Percentiles rank a stretch among this genome's conserved stretches.
phyloP scores from a whole-genome alignment of 768 basidiomycete species.

The Tylopilus vinaceipallidus region DNA sequence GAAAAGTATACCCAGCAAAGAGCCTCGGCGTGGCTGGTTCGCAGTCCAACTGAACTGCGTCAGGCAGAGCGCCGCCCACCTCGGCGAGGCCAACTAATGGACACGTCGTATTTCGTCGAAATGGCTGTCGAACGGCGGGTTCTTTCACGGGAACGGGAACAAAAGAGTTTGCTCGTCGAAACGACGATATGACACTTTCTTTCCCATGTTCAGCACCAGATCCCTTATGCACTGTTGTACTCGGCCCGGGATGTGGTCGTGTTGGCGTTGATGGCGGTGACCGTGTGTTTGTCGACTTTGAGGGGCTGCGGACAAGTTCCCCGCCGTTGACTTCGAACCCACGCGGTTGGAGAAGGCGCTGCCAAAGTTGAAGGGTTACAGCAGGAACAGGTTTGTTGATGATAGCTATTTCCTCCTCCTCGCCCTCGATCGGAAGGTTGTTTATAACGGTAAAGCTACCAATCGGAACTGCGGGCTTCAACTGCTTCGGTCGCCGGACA shows the following conservation, averaged over 20 bases:
- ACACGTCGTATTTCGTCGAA: conserved; percentile 41
- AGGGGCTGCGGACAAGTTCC: conserved; percentile 60
- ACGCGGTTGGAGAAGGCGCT: conserved; percentile 60
- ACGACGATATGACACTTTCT: conserved; percentile 52
- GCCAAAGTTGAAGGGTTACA: conserved; percentile 69
- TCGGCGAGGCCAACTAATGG: conserved; percentile 13
- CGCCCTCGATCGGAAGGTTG: conserved; percentile 21
- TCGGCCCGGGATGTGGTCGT: conserved; percentile 10
- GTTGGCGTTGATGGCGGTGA: conserved; percentile 16
- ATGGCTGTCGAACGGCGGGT: conserved; percentile 39
- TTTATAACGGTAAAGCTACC: conserved; percentile 22
- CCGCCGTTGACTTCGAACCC: conserved; percentile 62
- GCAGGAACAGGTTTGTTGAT: conserved; percentile 57
- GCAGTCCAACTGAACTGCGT: background rate
- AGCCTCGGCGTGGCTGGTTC: conserved; percentile 26
- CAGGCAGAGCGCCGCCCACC: conserved; percentile 16
- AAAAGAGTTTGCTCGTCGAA: conserved; percentile 66
- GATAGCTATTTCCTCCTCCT: conserved; percentile 58
- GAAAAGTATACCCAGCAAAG: conserved; percentile 57
- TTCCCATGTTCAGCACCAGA: conserved; percentile 8
- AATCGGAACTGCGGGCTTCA: conserved; percentile 8
- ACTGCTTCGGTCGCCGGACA: conserved; percentile 21
- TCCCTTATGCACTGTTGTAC: background rate
- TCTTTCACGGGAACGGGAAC: conserved; percentile 36
- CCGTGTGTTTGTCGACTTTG: conserved; percentile 38